Evolutionary conservation across 176 grass and related monocot species (phyloP).

Genomic region (Metroxylon sagu): DNA sequence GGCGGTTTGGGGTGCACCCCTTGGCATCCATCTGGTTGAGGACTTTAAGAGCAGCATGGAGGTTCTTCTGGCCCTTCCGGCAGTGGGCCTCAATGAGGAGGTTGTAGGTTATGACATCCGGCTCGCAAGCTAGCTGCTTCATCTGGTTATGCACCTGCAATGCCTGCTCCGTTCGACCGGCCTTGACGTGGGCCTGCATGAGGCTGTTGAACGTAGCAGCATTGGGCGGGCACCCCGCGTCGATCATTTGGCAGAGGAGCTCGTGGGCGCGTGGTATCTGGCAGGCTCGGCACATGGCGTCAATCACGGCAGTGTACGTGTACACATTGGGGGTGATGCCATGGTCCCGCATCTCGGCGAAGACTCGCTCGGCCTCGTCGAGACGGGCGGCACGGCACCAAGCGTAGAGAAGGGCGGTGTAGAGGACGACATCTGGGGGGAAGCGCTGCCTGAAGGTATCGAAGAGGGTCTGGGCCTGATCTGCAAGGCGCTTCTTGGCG

Average conservation of each 20-base stretch:
- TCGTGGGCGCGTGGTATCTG: conserved; percentile 84
- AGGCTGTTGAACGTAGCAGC: conserved; percentile 76
- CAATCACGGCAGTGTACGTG: conserved; percentile 77
- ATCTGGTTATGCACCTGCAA: conserved; percentile 91
- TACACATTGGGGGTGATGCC: conserved; percentile 82
- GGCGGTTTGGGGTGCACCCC: conserved; percentile 60
- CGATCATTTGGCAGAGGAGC: conserved; percentile 77
- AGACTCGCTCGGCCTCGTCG: conserved; percentile 57
- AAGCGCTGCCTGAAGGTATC: conserved; percentile 59
- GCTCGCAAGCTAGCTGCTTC: conserved; percentile 64
- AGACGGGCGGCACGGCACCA: conserved; percentile 69
- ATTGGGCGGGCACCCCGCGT: conserved; percentile 53
- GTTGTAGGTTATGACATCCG: conserved; percentile 87
- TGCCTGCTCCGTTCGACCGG: conserved; percentile 58
- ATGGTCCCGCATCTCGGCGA: conserved; percentile 51
- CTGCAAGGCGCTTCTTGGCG: conserved; percentile 68
- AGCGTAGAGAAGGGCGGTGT: conserved; percentile 57
- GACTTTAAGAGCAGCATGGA: conserved; percentile 70
- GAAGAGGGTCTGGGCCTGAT: conserved; percentile 63
- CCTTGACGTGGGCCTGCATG: conserved; percentile 66
- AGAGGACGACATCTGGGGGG: conserved; percentile 62
- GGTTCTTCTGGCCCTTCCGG: conserved; percentile 63
- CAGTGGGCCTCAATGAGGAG: conserved; percentile 79
- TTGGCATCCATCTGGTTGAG: conserved; percentile 65
- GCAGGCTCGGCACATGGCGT: conserved; percentile 74